Evolutionary conservation across 2,329 filamentous ascomycete genomes (phyloP).

Genomic region (Westerdykella aurantiaca): DNA sequence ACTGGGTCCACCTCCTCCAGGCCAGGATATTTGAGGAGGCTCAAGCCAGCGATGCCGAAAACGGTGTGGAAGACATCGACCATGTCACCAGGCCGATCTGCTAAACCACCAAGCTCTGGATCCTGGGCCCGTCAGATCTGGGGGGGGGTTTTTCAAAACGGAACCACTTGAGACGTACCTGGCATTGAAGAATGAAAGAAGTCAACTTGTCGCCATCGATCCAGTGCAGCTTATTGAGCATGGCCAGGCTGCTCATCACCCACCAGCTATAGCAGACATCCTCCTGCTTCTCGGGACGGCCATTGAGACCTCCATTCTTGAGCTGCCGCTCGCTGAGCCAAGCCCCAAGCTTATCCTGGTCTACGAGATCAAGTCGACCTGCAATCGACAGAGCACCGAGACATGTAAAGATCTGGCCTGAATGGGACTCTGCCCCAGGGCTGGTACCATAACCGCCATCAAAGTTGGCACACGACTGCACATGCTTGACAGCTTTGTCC

Average conservation of each 20-base stretch:
- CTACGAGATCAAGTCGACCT: conserved; percentile 71
- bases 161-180: conserved; percentile 45
- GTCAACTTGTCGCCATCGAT: conserved; percentile 78
- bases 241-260: conserved; percentile 86
- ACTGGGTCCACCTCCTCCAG: conserved; percentile 78
- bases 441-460: conserved; percentile 89
- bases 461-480: conserved; percentile 81
- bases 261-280: conserved; percentile 99
- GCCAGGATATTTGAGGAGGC: conserved; percentile 71
- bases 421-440: conserved; percentile 88
- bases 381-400: conserved; percentile 81
- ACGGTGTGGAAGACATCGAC: conserved; percentile 96
- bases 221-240: conserved; percentile 86
- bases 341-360: conserved; percentile 72
- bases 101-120: conserved; percentile 72
- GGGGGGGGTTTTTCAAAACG: neutral
- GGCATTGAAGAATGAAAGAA: conserved; percentile 77
- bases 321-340: conserved; percentile 95
- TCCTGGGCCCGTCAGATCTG: conserved; percentile 48
- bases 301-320: conserved; percentile 82
- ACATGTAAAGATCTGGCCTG: conserved; percentile 94
- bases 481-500: conserved; percentile 69
- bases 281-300: conserved; percentile 88
- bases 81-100: conserved; percentile 87
- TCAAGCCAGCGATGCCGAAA: conserved; percentile 84